phyloP scores from a whole-genome alignment of 176 grass and related monocot genomes.

The Hordeum marinum region DNA sequence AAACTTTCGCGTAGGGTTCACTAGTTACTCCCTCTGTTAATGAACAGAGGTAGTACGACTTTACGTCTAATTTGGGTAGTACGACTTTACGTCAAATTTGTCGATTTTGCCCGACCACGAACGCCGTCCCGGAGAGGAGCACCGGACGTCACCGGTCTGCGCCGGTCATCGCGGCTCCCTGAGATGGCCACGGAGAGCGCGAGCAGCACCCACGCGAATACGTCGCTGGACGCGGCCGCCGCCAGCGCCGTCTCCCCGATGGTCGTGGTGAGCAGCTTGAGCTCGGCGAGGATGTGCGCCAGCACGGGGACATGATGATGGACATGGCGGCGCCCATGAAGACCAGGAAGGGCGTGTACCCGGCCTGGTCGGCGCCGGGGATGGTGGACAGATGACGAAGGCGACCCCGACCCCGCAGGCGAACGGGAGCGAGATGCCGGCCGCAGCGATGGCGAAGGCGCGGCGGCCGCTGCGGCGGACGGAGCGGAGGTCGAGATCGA shows the following conservation, averaged over 20 bases:
- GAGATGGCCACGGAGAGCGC: slow-evolving; percentile 69
- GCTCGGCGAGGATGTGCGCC: slow-evolving; percentile 82
- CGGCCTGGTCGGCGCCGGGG: slow-evolving; percentile 44
- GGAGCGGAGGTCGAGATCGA: slow-evolving; percentile 77
- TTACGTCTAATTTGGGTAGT: too few species aligned
- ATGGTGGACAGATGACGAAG: slow-evolving; percentile 50
- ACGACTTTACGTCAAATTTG: too few species aligned
- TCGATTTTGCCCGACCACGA: too few species aligned
- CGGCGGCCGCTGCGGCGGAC: slow-evolving; percentile 45
- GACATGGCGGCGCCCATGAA: slow-evolving; percentile 90
- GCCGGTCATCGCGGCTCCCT: slow-evolving; percentile 2
- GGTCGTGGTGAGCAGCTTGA: slow-evolving; percentile 67
- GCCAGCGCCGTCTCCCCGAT: slow-evolving; percentile 75
- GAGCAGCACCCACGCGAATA: slow-evolving; percentile 68
- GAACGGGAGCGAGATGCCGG: slow-evolving; percentile 70
- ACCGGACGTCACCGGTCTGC: slow-evolving; percentile 55
- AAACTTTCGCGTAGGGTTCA: too few species aligned
- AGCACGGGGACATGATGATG: slow-evolving; percentile 79
- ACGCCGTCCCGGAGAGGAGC: slow-evolving; percentile 55
- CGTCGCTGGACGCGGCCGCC: slow-evolving; percentile 75
- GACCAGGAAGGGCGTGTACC: slow-evolving; percentile 64
- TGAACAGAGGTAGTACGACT: too few species aligned
- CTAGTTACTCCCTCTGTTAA: too few species aligned
- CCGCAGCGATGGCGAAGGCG: slow-evolving; percentile 65
- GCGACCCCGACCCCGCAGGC: slow-evolving; percentile 65